phyloP scores from a whole-genome alignment of 1,139 yeast species.

The Pichia sp. region DNA sequence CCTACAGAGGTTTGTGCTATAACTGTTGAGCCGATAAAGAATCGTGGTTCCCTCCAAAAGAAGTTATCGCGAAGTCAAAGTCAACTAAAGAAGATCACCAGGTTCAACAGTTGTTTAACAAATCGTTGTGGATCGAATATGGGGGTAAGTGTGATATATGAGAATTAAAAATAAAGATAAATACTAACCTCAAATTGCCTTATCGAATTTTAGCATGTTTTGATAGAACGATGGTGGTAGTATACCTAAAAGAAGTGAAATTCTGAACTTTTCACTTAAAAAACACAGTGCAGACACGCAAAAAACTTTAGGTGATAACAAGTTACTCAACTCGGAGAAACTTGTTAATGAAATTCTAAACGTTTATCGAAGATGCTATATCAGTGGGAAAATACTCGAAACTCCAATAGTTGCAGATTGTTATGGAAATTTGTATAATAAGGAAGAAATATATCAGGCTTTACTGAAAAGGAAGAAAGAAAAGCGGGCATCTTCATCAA shows the following conservation, averaged over 20 bases:
- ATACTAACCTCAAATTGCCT: no score
- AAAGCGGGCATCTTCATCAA: conserved; percentile 4
- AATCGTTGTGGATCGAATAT: no score
- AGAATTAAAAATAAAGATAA: no score
- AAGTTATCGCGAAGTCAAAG: no score
- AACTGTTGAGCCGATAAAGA: no score
- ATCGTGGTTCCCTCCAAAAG: no score
- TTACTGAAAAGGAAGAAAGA: conserved; percentile 18
- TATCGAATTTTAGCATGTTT: no score
- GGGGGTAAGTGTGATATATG: no score
- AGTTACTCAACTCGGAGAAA: neutral
- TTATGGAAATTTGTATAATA: conserved; percentile 60
- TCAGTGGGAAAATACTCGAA: conserved; percentile 32
- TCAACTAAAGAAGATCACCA: no score
- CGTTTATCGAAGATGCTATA: conserved; percentile 36
- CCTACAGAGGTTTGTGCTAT: no score
- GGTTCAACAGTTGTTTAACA: no score
- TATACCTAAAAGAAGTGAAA: conserved; percentile 38
- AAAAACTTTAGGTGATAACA: neutral
- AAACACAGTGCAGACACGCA: neutral
- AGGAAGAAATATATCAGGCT: conserved; percentile 56
- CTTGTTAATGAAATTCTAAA: conserved; percentile 14
- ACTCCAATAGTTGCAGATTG: conserved; percentile 64
- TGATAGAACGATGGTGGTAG: conserved; percentile 44
- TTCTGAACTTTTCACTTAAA: conserved; percentile 19